Conservation (phyloP, 139 green algal species). For the Closterium sp. region DNA sequence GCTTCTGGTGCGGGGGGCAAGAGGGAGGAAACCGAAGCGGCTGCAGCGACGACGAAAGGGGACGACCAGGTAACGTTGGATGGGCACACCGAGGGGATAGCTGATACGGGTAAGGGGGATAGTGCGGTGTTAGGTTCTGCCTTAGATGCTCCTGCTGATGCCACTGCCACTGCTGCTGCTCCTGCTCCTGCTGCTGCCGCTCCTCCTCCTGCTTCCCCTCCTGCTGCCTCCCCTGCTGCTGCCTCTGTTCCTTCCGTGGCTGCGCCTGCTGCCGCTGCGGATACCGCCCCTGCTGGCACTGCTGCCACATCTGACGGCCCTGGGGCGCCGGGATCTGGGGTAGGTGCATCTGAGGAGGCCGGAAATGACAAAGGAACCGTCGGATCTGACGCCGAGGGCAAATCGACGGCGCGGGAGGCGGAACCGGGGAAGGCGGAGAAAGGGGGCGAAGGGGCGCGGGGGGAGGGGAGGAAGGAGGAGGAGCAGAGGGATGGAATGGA, state of each 20-base stretch:
- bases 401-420: background rate
- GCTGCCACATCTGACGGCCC: background rate
- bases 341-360: background rate
- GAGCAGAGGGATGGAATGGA: background rate
- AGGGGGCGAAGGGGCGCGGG: background rate
- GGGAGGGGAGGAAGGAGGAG: conserved; percentile 6
- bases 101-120: background rate
- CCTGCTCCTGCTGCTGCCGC: background rate
- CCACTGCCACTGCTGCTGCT: conserved; percentile 3
- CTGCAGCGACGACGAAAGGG: background rate
- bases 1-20: background rate
- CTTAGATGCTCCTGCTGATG: background rate
- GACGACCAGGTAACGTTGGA: background rate
- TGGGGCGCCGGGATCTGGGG: background rate
- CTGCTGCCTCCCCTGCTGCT: background rate
- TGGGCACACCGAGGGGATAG: background rate
- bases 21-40: background rate
- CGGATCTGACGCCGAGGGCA: conserved; percentile 9
- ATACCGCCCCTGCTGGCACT: background rate
- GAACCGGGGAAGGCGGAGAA: background rate
- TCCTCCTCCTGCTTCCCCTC: background rate
- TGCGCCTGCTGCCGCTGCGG: background rate
- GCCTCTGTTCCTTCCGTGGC: background rate
- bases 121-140: background rate
- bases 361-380: background rate